Evolutionary conservation across 805 yeast genomes (phyloP).

Genomic region (Ogataea henricii): DNA sequence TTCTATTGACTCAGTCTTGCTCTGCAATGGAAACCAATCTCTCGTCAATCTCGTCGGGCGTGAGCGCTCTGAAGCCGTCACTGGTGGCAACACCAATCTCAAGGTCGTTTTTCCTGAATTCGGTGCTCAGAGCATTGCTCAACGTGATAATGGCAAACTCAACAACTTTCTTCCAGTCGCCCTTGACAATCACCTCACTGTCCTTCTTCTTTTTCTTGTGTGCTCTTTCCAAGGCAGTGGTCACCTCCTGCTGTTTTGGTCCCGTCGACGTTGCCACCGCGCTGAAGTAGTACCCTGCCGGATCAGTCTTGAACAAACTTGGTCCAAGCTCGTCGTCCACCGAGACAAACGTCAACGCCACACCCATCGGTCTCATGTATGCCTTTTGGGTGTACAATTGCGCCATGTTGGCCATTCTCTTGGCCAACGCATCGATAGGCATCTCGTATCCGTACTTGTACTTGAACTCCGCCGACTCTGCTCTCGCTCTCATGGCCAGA

Average conservation of each 20-base stretch:
- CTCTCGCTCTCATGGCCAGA: slow-evolving; percentile 83
- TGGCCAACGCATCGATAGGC: slow-evolving; percentile 91
- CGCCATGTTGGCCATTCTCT: slow-evolving; percentile 92
- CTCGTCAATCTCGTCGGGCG: slow-evolving; percentile 90
- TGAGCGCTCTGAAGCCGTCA: slow-evolving; percentile 68
- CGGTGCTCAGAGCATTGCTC: slow-evolving; percentile 86
- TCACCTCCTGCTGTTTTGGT: slow-evolving; percentile 95
- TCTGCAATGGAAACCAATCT: slow-evolving; percentile 93
- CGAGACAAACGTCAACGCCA: slow-evolving; percentile 83
- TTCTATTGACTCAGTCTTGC: slow-evolving; percentile 60
- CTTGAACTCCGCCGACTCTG: slow-evolving; percentile 95
- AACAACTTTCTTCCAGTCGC: slow-evolving; percentile 86
- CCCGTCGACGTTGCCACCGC: slow-evolving; percentile 94
- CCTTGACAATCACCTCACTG: slow-evolving; percentile 58
- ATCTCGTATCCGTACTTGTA: slow-evolving; percentile 95
- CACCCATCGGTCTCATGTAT: slow-evolving; percentile 97
- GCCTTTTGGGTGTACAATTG: slow-evolving; percentile 98
- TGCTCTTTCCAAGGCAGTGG: slow-evolving; percentile 85
- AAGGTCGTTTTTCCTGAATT: slow-evolving; percentile 88
- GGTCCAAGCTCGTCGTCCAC: slow-evolving; percentile 93
- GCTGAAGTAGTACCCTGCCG: slow-evolving; percentile 94
- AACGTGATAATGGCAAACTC: slow-evolving; percentile 87
- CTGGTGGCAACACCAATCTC: slow-evolving; percentile 88
- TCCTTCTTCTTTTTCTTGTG: slow-evolving; percentile 59
- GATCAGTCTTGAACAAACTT: slow-evolving; percentile 87